Percentiles rank a stretch among this genome's conserved stretches.
phyloP scores from a whole-genome alignment of 2,329 filamentous ascomycete species.

The Arachnopeziza araneosa region DNA sequence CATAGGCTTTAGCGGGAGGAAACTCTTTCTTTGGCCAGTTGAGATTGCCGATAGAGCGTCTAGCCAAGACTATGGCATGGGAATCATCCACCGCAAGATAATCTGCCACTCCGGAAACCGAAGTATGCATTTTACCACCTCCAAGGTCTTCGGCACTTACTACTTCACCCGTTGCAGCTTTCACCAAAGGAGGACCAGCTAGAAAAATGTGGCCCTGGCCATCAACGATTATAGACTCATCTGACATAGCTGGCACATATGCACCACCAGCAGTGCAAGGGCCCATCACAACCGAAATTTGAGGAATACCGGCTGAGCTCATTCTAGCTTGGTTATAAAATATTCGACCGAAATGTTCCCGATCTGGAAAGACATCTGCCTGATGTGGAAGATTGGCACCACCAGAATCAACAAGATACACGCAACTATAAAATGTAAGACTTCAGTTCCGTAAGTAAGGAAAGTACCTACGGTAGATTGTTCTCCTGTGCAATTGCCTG shows the following conservation, averaged over 20 bases:
- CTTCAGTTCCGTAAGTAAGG: background rate
- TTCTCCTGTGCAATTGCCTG: slow-evolving; percentile 91
- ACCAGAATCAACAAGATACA: slow-evolving; percentile 94
- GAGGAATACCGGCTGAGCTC: slow-evolving; percentile 82
- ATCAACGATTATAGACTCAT: slow-evolving; percentile 94
- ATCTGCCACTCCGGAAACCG: slow-evolving; percentile 88
- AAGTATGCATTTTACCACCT: slow-evolving; percentile 82
- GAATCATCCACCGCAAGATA: slow-evolving; percentile 93
- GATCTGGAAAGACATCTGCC: slow-evolving; percentile 91
- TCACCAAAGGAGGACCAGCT: slow-evolving; percentile 87
- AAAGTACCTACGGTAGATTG: slow-evolving; percentile 51
- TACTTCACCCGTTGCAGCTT: slow-evolving; percentile 90
- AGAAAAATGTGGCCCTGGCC: slow-evolving; percentile 98
- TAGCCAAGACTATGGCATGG: slow-evolving; percentile 79
- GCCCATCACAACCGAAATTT: slow-evolving; percentile 94
- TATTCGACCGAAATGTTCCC: slow-evolving; percentile 89
- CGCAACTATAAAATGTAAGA: slow-evolving; percentile 49
- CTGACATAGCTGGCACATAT: slow-evolving; percentile 95
- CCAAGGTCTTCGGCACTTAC: slow-evolving; percentile 88
- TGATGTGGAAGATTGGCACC: slow-evolving; percentile 94
- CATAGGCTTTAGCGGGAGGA: slow-evolving; percentile 43
- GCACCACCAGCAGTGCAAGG: slow-evolving; percentile 93
- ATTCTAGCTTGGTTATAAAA: slow-evolving; percentile 98
- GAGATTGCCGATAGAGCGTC: slow-evolving; percentile 79
- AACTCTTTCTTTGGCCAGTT: slow-evolving; percentile 66